Conservation (phyloP, 345 rosid species). For the Eutrema yunnanense region DNA sequence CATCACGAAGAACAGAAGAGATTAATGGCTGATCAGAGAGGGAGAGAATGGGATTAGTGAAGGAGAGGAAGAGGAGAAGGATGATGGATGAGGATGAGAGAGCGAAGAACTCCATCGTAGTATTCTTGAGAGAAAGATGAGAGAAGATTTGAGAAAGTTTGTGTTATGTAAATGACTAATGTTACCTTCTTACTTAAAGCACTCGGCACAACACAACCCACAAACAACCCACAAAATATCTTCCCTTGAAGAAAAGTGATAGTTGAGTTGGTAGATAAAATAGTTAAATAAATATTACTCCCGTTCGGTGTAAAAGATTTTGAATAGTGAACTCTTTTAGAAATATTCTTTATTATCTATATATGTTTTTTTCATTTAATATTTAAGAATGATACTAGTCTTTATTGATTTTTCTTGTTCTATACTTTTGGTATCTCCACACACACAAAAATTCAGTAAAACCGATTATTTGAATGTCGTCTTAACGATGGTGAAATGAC, state of each 20-base stretch:
- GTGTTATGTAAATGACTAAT: not conserved
- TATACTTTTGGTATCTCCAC: not conserved
- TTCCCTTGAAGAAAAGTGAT: not conserved
- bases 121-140: not conserved
- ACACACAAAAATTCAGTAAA: not conserved
- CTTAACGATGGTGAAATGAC: not conserved
- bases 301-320: not conserved
- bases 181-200: not conserved
- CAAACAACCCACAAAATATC: not conserved
- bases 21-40: not conserved
- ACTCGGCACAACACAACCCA: conserved; percentile 14
- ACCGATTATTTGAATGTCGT: not conserved
- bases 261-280: not conserved
- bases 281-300: not conserved
- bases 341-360: not conserved
- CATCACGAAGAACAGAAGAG: conserved; percentile 6
- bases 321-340: not conserved
- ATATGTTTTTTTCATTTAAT: not conserved
- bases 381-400: not conserved
- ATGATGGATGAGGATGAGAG: conserved; percentile 6
- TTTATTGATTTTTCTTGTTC: not conserved
- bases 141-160: not conserved
- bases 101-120: not conserved
- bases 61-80: not conserved
- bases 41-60: not conserved